phyloP scores from a whole-genome alignment of 176 grass and related monocot genomes.

The Oryza nivara region DNA sequence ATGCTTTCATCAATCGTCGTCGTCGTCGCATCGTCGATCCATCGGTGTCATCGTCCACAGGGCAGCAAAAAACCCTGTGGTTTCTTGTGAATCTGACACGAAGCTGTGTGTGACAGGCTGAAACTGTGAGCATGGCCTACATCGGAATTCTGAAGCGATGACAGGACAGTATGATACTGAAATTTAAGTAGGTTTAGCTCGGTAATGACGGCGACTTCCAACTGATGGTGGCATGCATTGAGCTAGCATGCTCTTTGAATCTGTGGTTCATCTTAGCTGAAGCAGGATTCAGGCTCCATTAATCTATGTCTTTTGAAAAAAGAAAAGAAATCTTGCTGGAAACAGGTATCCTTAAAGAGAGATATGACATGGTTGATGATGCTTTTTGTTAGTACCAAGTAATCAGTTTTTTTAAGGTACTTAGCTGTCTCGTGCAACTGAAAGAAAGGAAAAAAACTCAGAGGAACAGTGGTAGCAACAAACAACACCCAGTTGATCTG shows the following conservation, averaged over 20 bases:
- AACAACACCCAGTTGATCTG: not conserved
- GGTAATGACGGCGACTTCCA: not conserved
- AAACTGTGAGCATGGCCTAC: not conserved
- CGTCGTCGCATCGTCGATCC: not conserved
- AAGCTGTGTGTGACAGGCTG: not conserved
- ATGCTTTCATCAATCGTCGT: not conserved
- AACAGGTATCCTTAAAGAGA: not conserved
- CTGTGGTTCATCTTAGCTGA: not conserved
- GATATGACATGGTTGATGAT: not conserved
- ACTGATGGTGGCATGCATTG: not conserved
- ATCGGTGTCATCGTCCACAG: not conserved
- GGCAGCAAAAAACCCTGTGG: not conserved
- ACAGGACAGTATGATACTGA: not conserved
- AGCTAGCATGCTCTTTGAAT: not conserved
- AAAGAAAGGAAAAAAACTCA: not conserved
- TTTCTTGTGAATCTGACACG: not conserved
- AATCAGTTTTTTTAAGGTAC: not conserved
- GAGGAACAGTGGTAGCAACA: not conserved
- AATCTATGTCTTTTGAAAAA: not conserved
- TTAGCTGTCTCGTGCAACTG: not conserved
- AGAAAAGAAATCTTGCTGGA: not conserved
- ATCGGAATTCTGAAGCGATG: not conserved
- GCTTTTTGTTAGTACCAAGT: not conserved
- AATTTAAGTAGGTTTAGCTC: slow-evolving; percentile 9
- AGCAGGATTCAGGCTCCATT: not conserved